Base-by-base conservation (phyloP, 768 basidiomycete genomes). In the Psilocybe tampanensis region DNA sequence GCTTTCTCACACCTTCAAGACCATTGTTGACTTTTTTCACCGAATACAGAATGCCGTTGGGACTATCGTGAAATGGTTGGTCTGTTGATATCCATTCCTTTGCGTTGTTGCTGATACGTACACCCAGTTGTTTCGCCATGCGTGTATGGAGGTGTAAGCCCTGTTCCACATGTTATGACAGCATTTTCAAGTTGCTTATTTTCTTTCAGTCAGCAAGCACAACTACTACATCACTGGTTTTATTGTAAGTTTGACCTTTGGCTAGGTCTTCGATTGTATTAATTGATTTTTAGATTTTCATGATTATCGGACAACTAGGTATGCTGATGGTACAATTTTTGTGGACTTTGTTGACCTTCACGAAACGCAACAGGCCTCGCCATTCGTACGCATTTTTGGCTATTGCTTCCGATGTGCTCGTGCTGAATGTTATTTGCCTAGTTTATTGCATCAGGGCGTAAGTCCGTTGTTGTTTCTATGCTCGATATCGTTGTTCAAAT, bases 101-200 rank as follows among this genome's bases (percentile, higher is more conserved):
- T 44, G 49, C 26, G 12, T 41, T 33, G 24, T 44, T 4, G 29
- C 32, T 48, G 8, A 47, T 24, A 24, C 21, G 19, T 13, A 52
- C 32, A 21, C 2, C 44, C 49, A 86, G 84, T 36, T 76, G 77
- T 47, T 87, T 85, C 56, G 75, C 82, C 1, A 72, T 86, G 69
- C 81, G 85, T 13, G 85, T 86, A 12, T 87, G 84, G 84, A 70
- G 84, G 68, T 87, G 85, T 86, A 68, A 61, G 72, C 47, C 8
- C 9, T 36, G 18, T 29, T 26, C 5, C 51, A 41, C 36, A 26
- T 2, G 22, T 29, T 29, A 4, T 29, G 29, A 29, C 29, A 29
- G 23, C 11, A n/a, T 52, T 50, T 15, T 21, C 18, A 42, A 48
- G 43, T 29, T 29, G 24, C 52, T 47, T 15, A 17, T 56, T 50